phyloP scores from a whole-genome alignment of 1,139 yeast species.

The Yamadazyma atlantica region DNA sequence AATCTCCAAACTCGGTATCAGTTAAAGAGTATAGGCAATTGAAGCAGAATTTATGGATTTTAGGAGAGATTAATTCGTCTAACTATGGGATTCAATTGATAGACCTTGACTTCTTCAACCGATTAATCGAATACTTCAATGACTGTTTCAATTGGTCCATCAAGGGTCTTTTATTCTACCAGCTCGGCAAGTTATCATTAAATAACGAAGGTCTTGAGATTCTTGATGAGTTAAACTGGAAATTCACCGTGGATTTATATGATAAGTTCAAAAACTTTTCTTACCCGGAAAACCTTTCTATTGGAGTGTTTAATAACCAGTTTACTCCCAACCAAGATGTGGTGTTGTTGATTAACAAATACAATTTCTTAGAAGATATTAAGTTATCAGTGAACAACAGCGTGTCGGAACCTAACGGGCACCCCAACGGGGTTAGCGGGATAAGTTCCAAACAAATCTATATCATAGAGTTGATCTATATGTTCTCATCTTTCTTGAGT shows the following conservation, averaged over 20 bases:
- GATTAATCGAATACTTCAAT: constrained; percentile 48
- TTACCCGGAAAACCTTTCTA: constrained; percentile 8
- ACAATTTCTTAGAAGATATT: constrained; percentile 1
- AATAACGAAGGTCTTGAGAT: constrained; percentile 83
- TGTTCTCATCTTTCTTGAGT: constrained; percentile 63
- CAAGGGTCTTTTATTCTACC: constrained; percentile 75
- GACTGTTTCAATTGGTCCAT: constrained; percentile 61
- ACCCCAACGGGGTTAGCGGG: background rate
- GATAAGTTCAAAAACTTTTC: constrained; percentile 24
- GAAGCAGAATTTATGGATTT: constrained; percentile 83
- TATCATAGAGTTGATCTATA: constrained; percentile 50
- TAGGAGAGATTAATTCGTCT: constrained; percentile 79
- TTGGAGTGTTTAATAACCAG: constrained; percentile 7
- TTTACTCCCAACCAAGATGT: constrained; percentile 1
- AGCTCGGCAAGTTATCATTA: constrained; percentile 69
- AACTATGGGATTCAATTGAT: constrained; percentile 59
- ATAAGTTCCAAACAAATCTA: background rate
- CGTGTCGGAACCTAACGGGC: background rate
- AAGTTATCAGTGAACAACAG: background rate
- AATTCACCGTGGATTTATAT: constrained; percentile 53
- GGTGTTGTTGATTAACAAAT: constrained; percentile 1
- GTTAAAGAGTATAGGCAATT: constrained; percentile 42
- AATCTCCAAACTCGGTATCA: constrained; percentile 1
- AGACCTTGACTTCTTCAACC: constrained; percentile 31
- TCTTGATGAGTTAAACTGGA: constrained; percentile 83